Evolutionary conservation across 352 stramenopile species (phyloP).

Genomic region (Phytophthora parvispora): DNA sequence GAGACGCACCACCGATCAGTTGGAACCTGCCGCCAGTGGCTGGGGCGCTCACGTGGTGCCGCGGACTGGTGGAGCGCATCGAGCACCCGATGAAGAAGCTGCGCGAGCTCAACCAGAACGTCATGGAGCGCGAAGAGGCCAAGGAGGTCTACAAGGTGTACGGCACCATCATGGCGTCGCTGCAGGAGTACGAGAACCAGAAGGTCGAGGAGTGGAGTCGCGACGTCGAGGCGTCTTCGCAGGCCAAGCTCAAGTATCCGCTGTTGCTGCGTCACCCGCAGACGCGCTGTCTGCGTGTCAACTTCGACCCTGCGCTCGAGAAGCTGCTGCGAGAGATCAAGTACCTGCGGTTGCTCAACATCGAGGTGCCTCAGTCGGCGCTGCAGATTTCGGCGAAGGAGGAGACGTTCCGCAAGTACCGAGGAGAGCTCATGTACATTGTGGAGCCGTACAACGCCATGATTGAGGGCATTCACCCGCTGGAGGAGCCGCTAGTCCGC

Average conservation of each 20-base stretch:
- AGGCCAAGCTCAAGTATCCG: constrained; percentile 97
- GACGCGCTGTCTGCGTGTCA: constrained; percentile 95
- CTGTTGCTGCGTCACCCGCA: constrained; percentile 93
- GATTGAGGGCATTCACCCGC: constrained; percentile 96
- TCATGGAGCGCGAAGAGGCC: constrained; percentile 98
- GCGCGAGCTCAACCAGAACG: constrained; percentile 96
- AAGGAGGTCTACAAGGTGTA: constrained; percentile 99
- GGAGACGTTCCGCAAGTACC: constrained; percentile 97
- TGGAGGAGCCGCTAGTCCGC: constrained; percentile 97
- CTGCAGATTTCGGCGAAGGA: constrained; percentile 97
- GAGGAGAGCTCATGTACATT: constrained; percentile 97
- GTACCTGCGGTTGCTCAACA: constrained; percentile 96
- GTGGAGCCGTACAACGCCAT: constrained; percentile 99
- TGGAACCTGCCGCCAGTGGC: constrained; percentile 97
- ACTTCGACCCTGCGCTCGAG: constrained; percentile 98
- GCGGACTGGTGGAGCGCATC: constrained; percentile 96
- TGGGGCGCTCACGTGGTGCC: constrained; percentile 97
- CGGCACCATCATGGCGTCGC: constrained; percentile 95
- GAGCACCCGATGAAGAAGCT: constrained; percentile 98
- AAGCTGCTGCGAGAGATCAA: constrained; percentile 98
- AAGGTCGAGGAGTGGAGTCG: constrained; percentile 98
- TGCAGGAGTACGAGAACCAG: constrained; percentile 98
- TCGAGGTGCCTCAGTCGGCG: constrained; percentile 96
- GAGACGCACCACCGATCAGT: constrained; percentile 94
- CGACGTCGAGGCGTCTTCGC: constrained; percentile 96